Evolutionary conservation across 139 green algal genomes (phyloP), one percentile per base, ranked within the genome.

Genomic region (Mesotaenium endlicherianum): DNA sequence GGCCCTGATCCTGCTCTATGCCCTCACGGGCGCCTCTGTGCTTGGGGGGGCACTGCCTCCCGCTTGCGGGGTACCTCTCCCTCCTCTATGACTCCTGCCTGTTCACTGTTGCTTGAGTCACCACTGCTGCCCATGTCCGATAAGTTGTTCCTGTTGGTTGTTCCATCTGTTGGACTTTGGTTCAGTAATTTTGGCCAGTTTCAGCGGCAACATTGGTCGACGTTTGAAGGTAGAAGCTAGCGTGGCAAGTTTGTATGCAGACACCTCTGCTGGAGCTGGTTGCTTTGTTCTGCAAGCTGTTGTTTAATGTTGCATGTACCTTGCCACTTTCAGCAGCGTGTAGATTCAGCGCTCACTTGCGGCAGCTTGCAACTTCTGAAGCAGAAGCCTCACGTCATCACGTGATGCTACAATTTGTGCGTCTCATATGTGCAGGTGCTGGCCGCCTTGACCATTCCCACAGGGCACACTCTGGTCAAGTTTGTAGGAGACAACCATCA

Each of bases 401-500:
- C n/a, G n/a, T n/a, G n/a, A n/a, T n/a, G n/a, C n/a, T n/a, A n/a
- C n/a, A n/a, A n/a, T n/a, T n/a, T n/a, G n/a, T n/a, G n/a, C n/a
- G n/a, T n/a, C n/a, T n/a, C n/a, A n/a, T n/a, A n/a, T 64, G 50
- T 64, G 31, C 70, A 78, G 70, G 6, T 78, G 4, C 41, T 45
- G 20, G 47, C 75, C 43, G 55, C 60, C 43, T n/a, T 75, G 14
- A 82, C 75, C 2, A n/a, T 82, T 17, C 75, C 75, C 49, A 75
- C 77, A 3, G 75, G 75, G 8, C n/a, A 31, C 26, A 34, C 77
- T 5, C 42, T 82, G 2, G 31, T 75, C 8, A 44, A 82, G 17
- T 82, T 82, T 44, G 49, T 82, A 4, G 11, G 20, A n/a, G 20
- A 75, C 16, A 75, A 82, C 26, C 75, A 82, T 31, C n/a, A 75